A percentile compares a stretch with the other conserved stretches of the same genome.
Conservation (phyloP, 2,329 filamentous ascomycete species). For the Ophiostoma perfectum region DNA sequence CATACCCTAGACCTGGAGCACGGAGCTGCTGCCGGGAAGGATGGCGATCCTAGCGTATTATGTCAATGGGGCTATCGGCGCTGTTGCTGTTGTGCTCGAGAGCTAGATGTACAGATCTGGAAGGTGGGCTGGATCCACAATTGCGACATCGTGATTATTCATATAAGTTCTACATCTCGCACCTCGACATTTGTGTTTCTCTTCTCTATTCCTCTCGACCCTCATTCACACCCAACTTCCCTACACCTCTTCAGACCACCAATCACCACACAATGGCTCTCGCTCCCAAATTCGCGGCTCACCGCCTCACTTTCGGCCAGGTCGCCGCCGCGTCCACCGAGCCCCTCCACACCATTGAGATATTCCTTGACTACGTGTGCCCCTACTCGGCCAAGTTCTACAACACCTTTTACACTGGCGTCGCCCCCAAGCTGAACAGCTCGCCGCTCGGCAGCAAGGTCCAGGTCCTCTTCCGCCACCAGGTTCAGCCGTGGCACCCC, state of each 20-base stretch:
- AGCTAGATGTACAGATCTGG: background rate
- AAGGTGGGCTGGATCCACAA: constrained; percentile 9
- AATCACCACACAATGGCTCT: constrained; percentile 55
- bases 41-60: constrained; percentile 4
- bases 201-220: background rate
- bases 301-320: constrained; percentile 53
- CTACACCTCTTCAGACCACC: background rate
- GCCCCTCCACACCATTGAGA: constrained; percentile 54
- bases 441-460: constrained; percentile 43
- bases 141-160: constrained; percentile 2
- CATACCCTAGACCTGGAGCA: no score
- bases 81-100: no score
- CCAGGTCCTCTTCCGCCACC: constrained; percentile 79
- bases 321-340: constrained; percentile 36
- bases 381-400: constrained; percentile 67
- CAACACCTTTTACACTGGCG: constrained; percentile 62
- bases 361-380: constrained; percentile 86
- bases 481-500: constrained; percentile 93
- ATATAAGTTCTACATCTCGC: constrained; percentile 2
- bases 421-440: constrained; percentile 58
- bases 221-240: background rate
- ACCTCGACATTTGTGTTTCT: background rate
- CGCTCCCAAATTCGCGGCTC: constrained; percentile 69
- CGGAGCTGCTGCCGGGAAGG: background rate
- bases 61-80: background rate